Evolutionary conservation across 441 rosid species (phyloP).

Genomic region (Geranium incanum): DNA sequence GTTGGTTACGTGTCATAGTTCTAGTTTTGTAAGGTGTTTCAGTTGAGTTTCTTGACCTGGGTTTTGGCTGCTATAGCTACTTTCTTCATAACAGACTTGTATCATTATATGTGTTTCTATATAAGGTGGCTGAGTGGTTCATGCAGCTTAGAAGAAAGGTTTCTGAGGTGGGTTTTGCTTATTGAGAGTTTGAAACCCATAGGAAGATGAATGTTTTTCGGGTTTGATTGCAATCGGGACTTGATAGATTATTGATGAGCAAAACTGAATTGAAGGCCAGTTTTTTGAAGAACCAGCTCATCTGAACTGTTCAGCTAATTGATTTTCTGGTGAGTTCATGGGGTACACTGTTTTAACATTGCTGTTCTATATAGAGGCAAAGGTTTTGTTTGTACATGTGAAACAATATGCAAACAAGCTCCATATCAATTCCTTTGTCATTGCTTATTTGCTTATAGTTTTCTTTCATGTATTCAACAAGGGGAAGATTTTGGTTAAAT

Average conservation of each 20-base stretch:
- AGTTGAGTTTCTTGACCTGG: background rate
- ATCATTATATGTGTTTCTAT: background rate
- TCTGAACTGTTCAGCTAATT: background rate
- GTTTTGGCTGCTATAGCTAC: conserved; percentile 4
- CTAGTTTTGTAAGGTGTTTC: background rate
- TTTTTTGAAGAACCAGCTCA: background rate
- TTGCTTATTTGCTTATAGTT: background rate
- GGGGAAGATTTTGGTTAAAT: background rate
- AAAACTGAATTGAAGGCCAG: background rate
- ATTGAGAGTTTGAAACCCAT: background rate
- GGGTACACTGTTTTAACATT: background rate
- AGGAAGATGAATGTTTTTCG: background rate
- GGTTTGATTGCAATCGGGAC: background rate
- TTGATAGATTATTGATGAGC: background rate
- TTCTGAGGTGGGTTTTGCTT: conserved; percentile 1
- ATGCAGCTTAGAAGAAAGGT: background rate
- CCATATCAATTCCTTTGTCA: background rate
- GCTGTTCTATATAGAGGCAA: background rate
- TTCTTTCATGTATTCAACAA: background rate
- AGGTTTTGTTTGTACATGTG: background rate
- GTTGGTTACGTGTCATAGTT: background rate
- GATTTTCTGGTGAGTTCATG: conserved; percentile 1
- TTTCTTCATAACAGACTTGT: background rate
- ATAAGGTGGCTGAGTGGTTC: background rate
- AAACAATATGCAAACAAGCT: background rate